These are phyloP conservation scores for Nakazawaea laoshanensis DNA, from an alignment of 805 yeast genomes.

Conservation along the genomic window DNA sequence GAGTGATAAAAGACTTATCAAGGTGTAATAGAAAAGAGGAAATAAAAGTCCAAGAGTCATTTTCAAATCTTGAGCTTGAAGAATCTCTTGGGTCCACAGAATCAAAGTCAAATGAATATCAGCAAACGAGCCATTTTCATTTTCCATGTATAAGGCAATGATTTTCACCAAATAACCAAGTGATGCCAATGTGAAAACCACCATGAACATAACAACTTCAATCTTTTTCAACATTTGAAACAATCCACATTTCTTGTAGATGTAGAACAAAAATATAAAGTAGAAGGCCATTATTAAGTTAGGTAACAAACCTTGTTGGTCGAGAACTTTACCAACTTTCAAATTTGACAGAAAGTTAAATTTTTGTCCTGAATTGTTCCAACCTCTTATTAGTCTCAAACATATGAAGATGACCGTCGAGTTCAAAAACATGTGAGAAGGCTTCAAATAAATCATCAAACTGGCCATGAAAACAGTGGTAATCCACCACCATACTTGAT, in stretches of 20 bases:
- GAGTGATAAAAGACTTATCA: slow-evolving; percentile 22
- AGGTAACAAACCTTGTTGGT: slow-evolving; percentile 35
- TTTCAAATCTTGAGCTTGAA: slow-evolving; percentile 21
- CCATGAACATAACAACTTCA: slow-evolving; percentile 29
- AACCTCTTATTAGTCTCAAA: slow-evolving; percentile 60
- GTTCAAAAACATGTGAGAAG: background rate
- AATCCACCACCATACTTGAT: slow-evolving; percentile 92
- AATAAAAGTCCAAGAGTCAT: slow-evolving; percentile 26
- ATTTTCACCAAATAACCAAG: slow-evolving; percentile 17
- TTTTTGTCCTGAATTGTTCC: slow-evolving; percentile 91
- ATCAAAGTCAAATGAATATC: slow-evolving; percentile 19
- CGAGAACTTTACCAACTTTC: slow-evolving; percentile 38
- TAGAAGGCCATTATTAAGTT: slow-evolving; percentile 32
- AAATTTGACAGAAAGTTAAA: slow-evolving; percentile 38
- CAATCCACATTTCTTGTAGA: slow-evolving; percentile 17
- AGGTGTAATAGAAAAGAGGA: slow-evolving; percentile 20
- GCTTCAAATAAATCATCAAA: slow-evolving; percentile 13
- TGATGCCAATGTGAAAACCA: slow-evolving; percentile 35
- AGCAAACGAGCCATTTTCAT: background rate
- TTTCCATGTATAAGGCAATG: slow-evolving; percentile 1
- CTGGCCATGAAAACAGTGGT: slow-evolving; percentile 25
- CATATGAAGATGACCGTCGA: slow-evolving; percentile 19
- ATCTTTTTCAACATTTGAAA: slow-evolving; percentile 15
- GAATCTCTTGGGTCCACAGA: slow-evolving; percentile 21
- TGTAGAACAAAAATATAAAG: slow-evolving; percentile 13